Conservation (phyloP, 2,329 filamentous ascomycete species). For the Mariannaea elegans region DNA sequence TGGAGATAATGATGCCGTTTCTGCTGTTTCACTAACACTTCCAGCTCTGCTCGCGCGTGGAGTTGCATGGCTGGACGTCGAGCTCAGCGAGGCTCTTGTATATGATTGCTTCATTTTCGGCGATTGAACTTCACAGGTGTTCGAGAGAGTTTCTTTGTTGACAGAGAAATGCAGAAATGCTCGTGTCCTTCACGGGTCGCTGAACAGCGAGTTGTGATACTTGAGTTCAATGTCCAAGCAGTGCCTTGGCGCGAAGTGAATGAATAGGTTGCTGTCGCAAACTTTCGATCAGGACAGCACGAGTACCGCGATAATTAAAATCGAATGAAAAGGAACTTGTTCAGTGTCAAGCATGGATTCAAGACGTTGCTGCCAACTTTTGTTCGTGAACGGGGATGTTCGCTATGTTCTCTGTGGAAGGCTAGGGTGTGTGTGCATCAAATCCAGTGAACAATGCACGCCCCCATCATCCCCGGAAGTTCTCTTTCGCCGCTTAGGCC, state of each 20-base stretch:
- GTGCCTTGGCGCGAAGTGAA: no score
- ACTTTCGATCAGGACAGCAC: neutral
- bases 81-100: conserved; percentile 8
- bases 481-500: conserved; percentile 39
- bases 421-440: conserved; percentile 29
- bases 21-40: conserved; percentile 10
- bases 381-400: neutral
- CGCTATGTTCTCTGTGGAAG: neutral
- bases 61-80: conserved; percentile 1
- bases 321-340: neutral
- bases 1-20: conserved; percentile 20
- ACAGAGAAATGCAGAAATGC: neutral
- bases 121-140: neutral
- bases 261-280: neutral
- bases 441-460: neutral
- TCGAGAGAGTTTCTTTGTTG: neutral
- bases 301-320: neutral
- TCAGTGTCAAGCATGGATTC: neutral
- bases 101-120: conserved; percentile 7
- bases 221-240: neutral
- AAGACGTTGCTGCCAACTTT: neutral
- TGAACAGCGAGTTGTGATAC: neutral
- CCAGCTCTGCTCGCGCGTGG: conserved; percentile 7
- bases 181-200: neutral
- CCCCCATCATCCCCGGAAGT: conserved; percentile 37